Conservation (phyloP, 1,139 yeast genomes). For the Pneumocystis murina region DNA sequence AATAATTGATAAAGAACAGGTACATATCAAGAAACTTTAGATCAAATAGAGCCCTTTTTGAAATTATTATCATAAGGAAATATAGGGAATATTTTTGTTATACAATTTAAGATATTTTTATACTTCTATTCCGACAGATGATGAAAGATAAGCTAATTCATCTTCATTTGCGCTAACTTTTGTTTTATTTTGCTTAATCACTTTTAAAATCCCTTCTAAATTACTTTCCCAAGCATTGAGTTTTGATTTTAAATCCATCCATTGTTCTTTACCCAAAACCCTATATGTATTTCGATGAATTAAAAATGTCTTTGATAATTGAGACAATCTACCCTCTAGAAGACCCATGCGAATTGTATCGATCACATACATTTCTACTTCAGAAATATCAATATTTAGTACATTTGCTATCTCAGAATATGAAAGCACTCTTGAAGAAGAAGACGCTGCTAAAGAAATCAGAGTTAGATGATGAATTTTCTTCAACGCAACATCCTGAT, state of each 20-base stretch:
- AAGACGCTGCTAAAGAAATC: conserved; percentile 16
- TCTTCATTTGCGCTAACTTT: neutral
- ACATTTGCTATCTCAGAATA: conserved; percentile 25
- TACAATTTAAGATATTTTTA: neutral
- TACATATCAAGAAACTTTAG: neutral
- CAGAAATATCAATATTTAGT: conserved; percentile 23
- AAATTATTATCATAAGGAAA: neutral
- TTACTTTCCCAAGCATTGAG: conserved; percentile 27
- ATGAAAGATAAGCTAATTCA: neutral
- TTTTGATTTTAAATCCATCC: conserved; percentile 26
- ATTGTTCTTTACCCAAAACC: conserved; percentile 26
- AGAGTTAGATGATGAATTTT: conserved; percentile 17
- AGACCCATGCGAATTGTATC: conserved; percentile 32
- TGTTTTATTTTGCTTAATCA: conserved; percentile 8
- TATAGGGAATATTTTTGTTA: neutral
- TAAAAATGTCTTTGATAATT: conserved; percentile 25
- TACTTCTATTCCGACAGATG: neutral
- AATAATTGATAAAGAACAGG: neutral
- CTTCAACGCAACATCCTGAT: conserved; percentile 18
- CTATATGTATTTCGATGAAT: conserved; percentile 29
- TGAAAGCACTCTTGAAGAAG: conserved; percentile 18
- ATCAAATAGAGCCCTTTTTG: neutral
- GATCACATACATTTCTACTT: conserved; percentile 30
- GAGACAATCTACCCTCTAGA: conserved; percentile 31
- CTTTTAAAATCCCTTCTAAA: conserved; percentile 24